Percentiles rank a stretch among this genome's conserved stretches.
phyloP scores from a whole-genome alignment of 768 basidiomycete species.

The Podaxis pistillaris region DNA sequence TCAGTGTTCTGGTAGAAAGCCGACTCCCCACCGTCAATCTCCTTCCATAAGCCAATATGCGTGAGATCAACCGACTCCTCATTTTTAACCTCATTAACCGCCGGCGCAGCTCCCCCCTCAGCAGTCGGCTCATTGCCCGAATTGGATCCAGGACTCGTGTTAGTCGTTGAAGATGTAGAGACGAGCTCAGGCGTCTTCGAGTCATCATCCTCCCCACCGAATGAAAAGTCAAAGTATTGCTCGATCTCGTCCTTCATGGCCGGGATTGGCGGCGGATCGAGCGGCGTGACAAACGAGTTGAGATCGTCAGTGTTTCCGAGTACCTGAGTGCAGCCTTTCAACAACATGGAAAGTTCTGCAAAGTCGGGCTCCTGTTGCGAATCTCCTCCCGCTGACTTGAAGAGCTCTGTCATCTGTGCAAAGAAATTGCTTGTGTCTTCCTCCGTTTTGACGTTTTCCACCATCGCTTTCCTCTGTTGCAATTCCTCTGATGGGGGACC shows the following conservation, averaged over 20 bases:
- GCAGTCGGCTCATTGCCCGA: constrained; percentile 26
- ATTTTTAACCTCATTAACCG: constrained; percentile 44
- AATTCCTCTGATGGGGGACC: constrained; percentile 52
- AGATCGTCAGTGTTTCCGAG: constrained; percentile 25
- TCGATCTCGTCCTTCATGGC: constrained; percentile 47
- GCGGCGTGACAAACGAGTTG: constrained; percentile 27
- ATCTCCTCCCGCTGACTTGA: constrained; percentile 46
- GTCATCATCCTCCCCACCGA: constrained; percentile 56
- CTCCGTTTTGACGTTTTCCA: constrained; percentile 58
- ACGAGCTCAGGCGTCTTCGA: constrained; percentile 71
- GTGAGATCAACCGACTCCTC: constrained; percentile 56
- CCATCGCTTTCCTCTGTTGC: constrained; percentile 37
- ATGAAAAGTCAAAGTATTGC: constrained; percentile 72
- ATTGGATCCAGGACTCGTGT: constrained; percentile 74
- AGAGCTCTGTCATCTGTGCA: constrained; percentile 60
- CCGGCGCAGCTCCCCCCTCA: background rate
- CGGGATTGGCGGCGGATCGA: constrained; percentile 27
- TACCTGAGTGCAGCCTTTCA: constrained; percentile 52
- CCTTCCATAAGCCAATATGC: constrained; percentile 60
- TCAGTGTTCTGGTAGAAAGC: constrained; percentile 59
- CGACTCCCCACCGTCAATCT: constrained; percentile 75
- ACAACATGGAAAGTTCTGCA: constrained; percentile 59
- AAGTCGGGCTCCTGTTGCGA: constrained; percentile 44
- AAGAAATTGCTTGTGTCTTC: constrained; percentile 66
- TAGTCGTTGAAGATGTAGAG: constrained; percentile 67